Percentiles rank a stretch among this genome's conserved stretches.
Conservation (phyloP, 2,329 filamentous ascomycete genomes). For the Colletotrichum chrysophilum region DNA sequence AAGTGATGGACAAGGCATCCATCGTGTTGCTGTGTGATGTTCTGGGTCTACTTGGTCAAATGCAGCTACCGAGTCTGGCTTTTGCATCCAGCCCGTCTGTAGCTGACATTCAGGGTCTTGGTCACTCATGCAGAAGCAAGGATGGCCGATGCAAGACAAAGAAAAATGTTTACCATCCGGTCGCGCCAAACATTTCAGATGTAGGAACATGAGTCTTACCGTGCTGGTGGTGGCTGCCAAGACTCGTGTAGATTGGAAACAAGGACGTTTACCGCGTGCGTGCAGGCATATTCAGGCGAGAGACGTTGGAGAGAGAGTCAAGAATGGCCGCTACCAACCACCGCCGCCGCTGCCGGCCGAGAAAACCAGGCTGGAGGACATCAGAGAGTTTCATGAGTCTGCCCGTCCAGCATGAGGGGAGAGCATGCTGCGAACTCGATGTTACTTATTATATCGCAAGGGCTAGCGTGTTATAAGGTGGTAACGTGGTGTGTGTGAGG, state of each 20-base stretch:
- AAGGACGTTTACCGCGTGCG: not conserved
- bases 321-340: not conserved
- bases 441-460: not conserved
- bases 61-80: not conserved
- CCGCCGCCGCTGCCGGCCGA: not conserved
- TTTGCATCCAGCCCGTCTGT: not conserved
- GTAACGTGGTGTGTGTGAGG: not conserved
- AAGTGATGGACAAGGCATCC: not conserved
- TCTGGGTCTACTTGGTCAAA: not conserved
- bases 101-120: not conserved
- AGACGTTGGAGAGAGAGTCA: not conserved
- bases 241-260: not conserved
- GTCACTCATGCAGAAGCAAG: not conserved
- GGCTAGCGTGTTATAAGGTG: not conserved
- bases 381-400: not conserved
- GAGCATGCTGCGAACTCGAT: not conserved
- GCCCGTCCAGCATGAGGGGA: not conserved
- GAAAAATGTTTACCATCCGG: not conserved
- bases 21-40: not conserved
- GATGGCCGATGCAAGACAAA: not conserved
- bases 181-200: not conserved
- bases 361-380: not conserved
- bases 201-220: not conserved
- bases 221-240: not conserved
- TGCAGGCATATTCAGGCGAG: not conserved